phyloP scores from a whole-genome alignment of 179 eudicot genomes.

The Patellifolia procumbens region DNA sequence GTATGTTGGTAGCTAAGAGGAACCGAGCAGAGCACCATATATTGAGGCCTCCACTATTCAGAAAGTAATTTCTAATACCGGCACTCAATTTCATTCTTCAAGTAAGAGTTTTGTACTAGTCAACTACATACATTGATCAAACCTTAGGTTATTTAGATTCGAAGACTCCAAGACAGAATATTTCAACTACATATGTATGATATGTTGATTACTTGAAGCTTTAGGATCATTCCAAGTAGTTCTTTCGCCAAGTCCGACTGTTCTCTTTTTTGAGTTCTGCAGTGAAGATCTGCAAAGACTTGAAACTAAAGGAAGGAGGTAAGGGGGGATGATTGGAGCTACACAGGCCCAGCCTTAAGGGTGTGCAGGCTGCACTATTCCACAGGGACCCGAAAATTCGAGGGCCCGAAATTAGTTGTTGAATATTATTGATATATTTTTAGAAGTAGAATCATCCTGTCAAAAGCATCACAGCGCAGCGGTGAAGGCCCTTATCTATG shows the following conservation, averaged over 20 bases:
- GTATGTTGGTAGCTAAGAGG: background rate
- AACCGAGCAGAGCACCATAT: background rate
- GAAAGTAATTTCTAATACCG: background rate
- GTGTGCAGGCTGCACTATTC: no score
- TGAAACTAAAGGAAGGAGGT: no score
- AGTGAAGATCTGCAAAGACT: background rate
- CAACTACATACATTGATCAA: background rate
- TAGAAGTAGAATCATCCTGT: no score
- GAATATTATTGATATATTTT: no score
- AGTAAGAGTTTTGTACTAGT: background rate
- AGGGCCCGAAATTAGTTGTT: no score
- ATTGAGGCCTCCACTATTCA: background rate
- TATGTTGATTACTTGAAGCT: no score
- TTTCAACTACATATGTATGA: background rate
- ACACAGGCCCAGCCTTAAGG: no score
- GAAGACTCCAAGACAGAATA: background rate
- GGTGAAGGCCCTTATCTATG: no score
- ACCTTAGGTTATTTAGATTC: background rate
- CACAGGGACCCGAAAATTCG: no score
- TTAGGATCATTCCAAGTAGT: background rate
- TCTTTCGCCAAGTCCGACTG: background rate
- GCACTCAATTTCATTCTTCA: background rate
- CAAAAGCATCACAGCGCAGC: no score
- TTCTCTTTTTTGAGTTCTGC: background rate
- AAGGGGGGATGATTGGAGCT: no score